Evolutionary conservation across 495 filamentous ascomycete genomes (phyloP), one percentile per base, ranked within the genome.

Genomic region (Aspergillus incahuasiensis): DNA sequence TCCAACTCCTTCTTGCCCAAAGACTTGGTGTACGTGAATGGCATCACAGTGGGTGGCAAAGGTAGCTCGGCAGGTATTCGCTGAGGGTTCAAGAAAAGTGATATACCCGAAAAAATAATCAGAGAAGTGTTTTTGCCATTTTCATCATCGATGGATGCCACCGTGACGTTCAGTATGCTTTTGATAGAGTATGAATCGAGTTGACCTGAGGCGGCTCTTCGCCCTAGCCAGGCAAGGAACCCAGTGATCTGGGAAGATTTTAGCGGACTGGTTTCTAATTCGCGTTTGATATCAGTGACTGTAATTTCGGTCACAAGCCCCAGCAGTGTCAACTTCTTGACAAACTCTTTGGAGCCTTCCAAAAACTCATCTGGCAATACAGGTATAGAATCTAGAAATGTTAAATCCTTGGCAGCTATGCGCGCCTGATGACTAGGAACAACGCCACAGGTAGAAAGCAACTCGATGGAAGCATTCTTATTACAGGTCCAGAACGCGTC

Each of bases 401-500:
- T 87, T 21, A 96, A 71, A 60, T 95, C 89, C 52, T 91, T 86
- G 6, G 86, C 86, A 8, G 86, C 87, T 53, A 91, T 75, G 15
- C 95, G 87, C 48, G 95, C 90, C 44, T 87, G 74, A 18, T 85
- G 81, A 20, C 86, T 91, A 32, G 85, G 80, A 38, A 95, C 77
- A 1, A 99, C 85, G 44, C 95, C 95, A 51, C 84, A 81, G 6
- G 89, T 94, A 12, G 90, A 95, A 53, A 94, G 81, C 3, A 97
- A 79, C 60, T 96, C 92, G 56, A 97, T 91, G 1, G 82, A 85
- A 1, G 85, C 79, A 34, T 85, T 84, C 59, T 85, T 88, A 65
- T 87, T 90, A 48, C 88, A 90, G 55, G 82, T 92, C 94, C 94
- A 99, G 65, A 97, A 99, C 1, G 89, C 89, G 68, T 95, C 87